A percentile compares a stretch with the other conserved stretches of the same genome.
Evolutionary conservation across 75 land plant genomes (phyloP).

Genomic region (Ceratopteris richardii): DNA sequence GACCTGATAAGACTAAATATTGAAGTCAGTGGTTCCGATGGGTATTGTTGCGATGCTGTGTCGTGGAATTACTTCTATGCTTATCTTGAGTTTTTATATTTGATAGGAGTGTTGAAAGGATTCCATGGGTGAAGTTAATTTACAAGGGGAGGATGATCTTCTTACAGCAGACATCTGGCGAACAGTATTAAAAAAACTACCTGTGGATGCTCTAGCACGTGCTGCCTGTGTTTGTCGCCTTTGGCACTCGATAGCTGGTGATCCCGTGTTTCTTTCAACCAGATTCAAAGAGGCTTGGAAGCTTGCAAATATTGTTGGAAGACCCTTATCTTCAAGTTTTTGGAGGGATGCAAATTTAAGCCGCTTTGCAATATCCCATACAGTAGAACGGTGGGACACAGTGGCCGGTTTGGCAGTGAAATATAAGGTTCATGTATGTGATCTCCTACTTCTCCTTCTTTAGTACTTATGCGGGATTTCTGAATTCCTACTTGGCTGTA

Average conservation of each 20-base stretch:
- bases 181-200: slow-evolving; percentile 48
- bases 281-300: slow-evolving; percentile 70
- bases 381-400: slow-evolving; percentile 46
- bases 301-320: slow-evolving; percentile 51
- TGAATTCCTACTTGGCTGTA: too few species aligned
- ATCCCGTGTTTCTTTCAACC: slow-evolving; percentile 31
- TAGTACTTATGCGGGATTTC: too few species aligned
- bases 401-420: slow-evolving; percentile 78
- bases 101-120: too few species aligned
- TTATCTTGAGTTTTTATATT: too few species aligned
- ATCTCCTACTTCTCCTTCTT: neutral
- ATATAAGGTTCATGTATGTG: slow-evolving; percentile 71
- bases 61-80: too few species aligned
- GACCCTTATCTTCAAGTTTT: slow-evolving; percentile 48
- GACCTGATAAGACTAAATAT: too few species aligned
- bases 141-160: neutral
- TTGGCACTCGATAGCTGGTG: slow-evolving; percentile 65
- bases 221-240: slow-evolving; percentile 77
- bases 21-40: too few species aligned
- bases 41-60: too few species aligned
- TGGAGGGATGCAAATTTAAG: slow-evolving; percentile 50
- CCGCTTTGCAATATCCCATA: slow-evolving; percentile 78
- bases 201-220: slow-evolving; percentile 50
- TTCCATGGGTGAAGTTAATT: too few species aligned
- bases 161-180: slow-evolving; percentile 42